phyloP scores from a whole-genome alignment of 352 stramenopile species.

The Phytopythium litorale region DNA sequence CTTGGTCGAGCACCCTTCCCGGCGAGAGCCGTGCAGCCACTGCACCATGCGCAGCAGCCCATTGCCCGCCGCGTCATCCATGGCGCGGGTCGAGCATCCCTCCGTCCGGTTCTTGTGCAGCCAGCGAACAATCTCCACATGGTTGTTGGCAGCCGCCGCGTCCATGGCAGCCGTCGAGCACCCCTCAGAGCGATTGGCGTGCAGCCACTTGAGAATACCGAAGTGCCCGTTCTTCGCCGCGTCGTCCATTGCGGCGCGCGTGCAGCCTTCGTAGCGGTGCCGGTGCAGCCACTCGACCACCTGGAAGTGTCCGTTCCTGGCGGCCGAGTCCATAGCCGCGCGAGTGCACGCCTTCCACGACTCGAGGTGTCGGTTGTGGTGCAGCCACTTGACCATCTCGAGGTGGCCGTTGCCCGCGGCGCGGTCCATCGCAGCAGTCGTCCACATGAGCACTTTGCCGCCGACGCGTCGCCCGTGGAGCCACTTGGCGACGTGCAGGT shows the following conservation, averaged over 20 bases:
- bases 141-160: slow-evolving; percentile 21
- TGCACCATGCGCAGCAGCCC: slow-evolving; percentile 22
- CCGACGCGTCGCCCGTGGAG: slow-evolving; percentile 25
- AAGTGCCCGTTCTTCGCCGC: slow-evolving; percentile 6
- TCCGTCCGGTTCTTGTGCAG: slow-evolving; percentile 24
- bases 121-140: slow-evolving; percentile 22
- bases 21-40: slow-evolving; percentile 18
- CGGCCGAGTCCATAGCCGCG: slow-evolving; percentile 26
- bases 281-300: slow-evolving; percentile 15
- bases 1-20: slow-evolving; percentile 21
- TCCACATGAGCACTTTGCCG: slow-evolving; percentile 19
- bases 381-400: slow-evolving; percentile 36
- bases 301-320: slow-evolving; percentile 11
- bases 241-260: slow-evolving; percentile 1
- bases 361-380: slow-evolving; percentile 27
- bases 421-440: slow-evolving; percentile 27
- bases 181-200: slow-evolving; percentile 3
- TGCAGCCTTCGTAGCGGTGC: slow-evolving; percentile 6
- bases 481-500: slow-evolving; percentile 28
- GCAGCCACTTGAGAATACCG: slow-evolving; percentile 6
- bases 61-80: slow-evolving; percentile 22
- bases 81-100: slow-evolving; percentile 20
- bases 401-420: slow-evolving; percentile 22
- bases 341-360: slow-evolving; percentile 24
- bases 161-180: slow-evolving; percentile 17